Conservation (phyloP, 169 alveolate genomes). For the Theileria parva region DNA sequence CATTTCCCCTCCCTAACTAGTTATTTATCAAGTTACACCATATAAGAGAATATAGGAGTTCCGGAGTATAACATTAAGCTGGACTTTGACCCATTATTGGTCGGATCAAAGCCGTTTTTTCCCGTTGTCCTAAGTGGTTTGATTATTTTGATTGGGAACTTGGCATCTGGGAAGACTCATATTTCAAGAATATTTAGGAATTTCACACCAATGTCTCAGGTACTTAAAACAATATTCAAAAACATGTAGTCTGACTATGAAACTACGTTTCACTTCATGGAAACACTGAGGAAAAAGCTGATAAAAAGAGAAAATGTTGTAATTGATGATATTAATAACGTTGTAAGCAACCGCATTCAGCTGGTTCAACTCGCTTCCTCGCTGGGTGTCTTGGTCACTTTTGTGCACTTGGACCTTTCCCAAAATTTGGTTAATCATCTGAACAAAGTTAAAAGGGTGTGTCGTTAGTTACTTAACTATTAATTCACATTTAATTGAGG, state of each 20-base stretch:
- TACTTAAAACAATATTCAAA: background rate
- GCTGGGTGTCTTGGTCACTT: constrained; percentile 17
- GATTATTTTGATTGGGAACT: constrained; percentile 54
- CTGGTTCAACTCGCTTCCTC: constrained; percentile 12
- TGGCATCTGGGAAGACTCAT: constrained; percentile 51
- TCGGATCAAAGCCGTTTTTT: constrained; percentile 32
- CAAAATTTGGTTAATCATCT: constrained; percentile 33
- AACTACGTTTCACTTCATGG: background rate
- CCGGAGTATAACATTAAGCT: constrained; percentile 13
- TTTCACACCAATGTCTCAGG: constrained; percentile 3
- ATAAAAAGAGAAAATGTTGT: constrained; percentile 31
- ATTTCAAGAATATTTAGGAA: constrained; percentile 11
- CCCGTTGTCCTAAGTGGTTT: constrained; percentile 34
- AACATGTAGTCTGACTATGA: constrained; percentile 1
- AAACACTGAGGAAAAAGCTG: background rate
- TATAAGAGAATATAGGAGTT: constrained; percentile 9
- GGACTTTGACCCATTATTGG: constrained; percentile 40
- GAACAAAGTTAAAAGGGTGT: constrained; percentile 40
- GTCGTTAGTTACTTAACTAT: background rate
- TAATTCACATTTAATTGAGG: background rate
- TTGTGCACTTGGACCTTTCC: constrained; percentile 46
- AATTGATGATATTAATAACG: constrained; percentile 30
- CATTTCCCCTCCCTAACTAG: no score
- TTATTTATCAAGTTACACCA: background rate
- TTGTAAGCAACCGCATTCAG: background rate